Conservation (phyloP, 2,329 filamentous ascomycete species). For the Diaporthe sp. region DNA sequence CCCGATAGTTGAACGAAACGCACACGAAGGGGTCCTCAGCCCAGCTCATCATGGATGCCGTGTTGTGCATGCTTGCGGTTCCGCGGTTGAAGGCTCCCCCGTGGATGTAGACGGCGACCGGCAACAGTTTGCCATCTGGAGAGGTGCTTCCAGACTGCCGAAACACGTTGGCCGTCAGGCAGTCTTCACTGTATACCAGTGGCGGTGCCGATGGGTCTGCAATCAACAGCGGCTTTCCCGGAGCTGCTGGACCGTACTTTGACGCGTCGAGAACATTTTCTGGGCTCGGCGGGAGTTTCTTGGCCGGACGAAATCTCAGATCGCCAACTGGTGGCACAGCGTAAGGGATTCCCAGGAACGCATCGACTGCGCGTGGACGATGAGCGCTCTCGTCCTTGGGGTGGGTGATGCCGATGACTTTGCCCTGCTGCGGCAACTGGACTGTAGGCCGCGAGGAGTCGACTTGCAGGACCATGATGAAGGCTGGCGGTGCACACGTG, state of each 20-base stretch:
- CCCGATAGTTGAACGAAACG: conserved; percentile 65
- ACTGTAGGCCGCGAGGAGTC: conserved; percentile 35
- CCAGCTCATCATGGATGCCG: conserved; percentile 66
- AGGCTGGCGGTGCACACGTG: not conserved
- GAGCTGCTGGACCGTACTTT: conserved; percentile 45
- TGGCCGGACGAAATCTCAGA: conserved; percentile 59
- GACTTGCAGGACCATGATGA: conserved; percentile 39
- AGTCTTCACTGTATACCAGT: conserved; percentile 46
- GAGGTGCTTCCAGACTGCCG: conserved; percentile 41
- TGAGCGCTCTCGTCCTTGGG: conserved; percentile 39
- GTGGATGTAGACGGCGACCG: conserved; percentile 59
- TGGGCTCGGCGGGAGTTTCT: conserved; percentile 46
- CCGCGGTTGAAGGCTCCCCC: conserved; percentile 62
- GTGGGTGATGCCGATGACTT: conserved; percentile 45
- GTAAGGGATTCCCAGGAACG: conserved; percentile 65
- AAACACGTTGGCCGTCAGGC: conserved; percentile 48
- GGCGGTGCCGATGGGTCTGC: conserved; percentile 41
- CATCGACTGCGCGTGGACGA: conserved; percentile 48
- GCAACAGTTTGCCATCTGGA: conserved; percentile 43
- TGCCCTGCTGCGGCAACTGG: conserved; percentile 34
- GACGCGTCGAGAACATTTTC: conserved; percentile 47
- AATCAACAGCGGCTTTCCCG: conserved; percentile 38
- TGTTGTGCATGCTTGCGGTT: conserved; percentile 59
- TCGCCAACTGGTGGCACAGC: conserved; percentile 61
- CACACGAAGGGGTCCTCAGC: conserved; percentile 59